These are phyloP conservation scores for Zymoseptoria ardabiliae DNA, from an alignment of 2,329 filamentous ascomycete genomes.

Conservation along the genomic window DNA sequence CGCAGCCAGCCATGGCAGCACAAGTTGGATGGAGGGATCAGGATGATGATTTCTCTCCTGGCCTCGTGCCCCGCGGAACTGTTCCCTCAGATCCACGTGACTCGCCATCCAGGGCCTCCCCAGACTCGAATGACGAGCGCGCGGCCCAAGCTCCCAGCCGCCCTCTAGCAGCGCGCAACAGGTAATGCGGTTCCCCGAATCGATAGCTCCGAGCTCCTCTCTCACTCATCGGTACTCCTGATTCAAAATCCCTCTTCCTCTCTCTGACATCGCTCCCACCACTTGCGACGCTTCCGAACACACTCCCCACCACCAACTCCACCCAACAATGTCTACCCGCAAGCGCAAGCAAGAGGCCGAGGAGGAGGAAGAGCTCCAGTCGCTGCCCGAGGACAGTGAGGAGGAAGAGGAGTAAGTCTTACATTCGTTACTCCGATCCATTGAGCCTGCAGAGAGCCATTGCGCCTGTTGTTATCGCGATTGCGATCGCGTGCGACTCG, in stretches of 20 bases:
- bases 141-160: neutral
- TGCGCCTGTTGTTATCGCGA: neutral
- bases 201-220: neutral
- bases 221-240: neutral
- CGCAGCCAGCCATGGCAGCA: too few relatives aligned
- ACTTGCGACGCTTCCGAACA: conserved; percentile 12
- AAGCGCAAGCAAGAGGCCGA: conserved; percentile 37
- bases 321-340: conserved; percentile 33
- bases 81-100: neutral
- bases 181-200: neutral
- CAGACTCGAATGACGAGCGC: neutral
- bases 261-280: neutral
- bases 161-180: neutral
- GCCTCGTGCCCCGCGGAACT: too few relatives aligned
- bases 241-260: neutral
- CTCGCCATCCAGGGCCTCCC: neutral
- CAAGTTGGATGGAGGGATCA: too few relatives aligned
- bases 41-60: too few relatives aligned
- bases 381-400: conserved; percentile 32
- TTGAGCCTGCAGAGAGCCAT: neutral
- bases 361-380: conserved; percentile 37
- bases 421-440: neutral
- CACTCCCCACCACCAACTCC: conserved; percentile 18
- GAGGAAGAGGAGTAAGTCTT: conserved; percentile 35
- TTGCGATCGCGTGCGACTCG: neutral